Base-by-base conservation (phyloP, 306 rosid species). In the Medicago ruthenica region DNA sequence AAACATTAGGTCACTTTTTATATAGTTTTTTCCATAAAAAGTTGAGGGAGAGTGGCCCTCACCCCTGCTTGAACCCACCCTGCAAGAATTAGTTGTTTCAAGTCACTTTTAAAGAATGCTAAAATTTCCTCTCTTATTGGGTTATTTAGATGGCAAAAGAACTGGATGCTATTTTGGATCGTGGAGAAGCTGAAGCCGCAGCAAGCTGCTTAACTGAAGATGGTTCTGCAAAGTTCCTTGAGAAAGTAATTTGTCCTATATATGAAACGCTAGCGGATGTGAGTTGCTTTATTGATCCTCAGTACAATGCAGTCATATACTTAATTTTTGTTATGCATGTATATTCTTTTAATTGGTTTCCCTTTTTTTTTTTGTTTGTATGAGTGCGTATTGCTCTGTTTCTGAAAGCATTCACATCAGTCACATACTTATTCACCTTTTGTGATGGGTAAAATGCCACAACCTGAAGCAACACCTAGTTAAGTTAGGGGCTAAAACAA, bases 121-220 rank as follows among this genome's bases (percentile, higher is more conserved):
- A 41, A 62, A 22, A 13, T 54, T 58, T 17, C 18, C 39, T 18
- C 40, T 20, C 6, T 74, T 70, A 59, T 53, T 67, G 67, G 42
- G 72, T 79, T 77, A 75, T 78, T 42, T 79, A 95, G 98, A 95
- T 95, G 98, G 98, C 97, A 10, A 92, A 88, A 83, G 97, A 92
- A 64, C 82, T 95, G 85, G 98, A 95, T 62, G 97, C 92, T 41
- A 84, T 81, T 69, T 85, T 95, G 88, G 98, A 95, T 83, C 97
- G 81, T 70, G 91, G 89, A 84, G 97, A 87, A 81, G 97, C 96
- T 48, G 14, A 20, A 80, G 87, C 6, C 81, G 87, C 96, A 31
- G 1, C 6, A 54, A 90, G 91, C 88, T 92, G 95, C 70, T 14
- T 1, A 61, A 73, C 73, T 12, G 89, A 75, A 18, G 81, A 71